These are phyloP conservation scores for Kodamaea ohmeri DNA, from an alignment of 1,139 yeast genomes.

Conservation along the genomic window DNA sequence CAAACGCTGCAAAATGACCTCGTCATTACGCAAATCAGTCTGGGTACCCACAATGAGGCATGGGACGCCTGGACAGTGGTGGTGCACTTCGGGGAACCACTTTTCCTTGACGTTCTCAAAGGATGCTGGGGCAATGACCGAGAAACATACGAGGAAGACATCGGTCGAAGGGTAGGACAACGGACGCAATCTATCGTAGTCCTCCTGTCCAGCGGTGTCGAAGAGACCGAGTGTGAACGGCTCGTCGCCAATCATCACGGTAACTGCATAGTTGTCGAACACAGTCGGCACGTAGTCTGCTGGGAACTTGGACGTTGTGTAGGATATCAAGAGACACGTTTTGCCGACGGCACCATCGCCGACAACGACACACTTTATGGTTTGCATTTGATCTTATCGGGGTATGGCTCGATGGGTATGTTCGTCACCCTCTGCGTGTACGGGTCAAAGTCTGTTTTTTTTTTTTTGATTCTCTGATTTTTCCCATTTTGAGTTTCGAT, in stretches of 20 bases:
- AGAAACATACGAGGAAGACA: constrained; percentile 90
- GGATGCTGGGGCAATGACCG: constrained; percentile 95
- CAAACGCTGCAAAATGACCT: constrained; percentile 81
- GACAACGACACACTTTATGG: constrained; percentile 93
- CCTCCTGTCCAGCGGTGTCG: constrained; percentile 99
- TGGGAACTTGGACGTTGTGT: constrained; percentile 92
- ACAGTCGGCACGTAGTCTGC: constrained; percentile 95
- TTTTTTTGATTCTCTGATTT: constrained; percentile 10
- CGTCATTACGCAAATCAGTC: constrained; percentile 90
- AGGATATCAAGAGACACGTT: constrained; percentile 57
- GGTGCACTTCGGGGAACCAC: constrained; percentile 98
- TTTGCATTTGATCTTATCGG: constrained; percentile 52
- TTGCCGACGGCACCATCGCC: constrained; percentile 98
- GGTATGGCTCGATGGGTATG: background rate
- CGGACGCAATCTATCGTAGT: constrained; percentile 95
- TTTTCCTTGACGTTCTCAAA: constrained; percentile 96
- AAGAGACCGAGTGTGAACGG: constrained; percentile 94
- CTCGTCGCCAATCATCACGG: constrained; percentile 98
- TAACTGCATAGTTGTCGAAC: constrained; percentile 95
- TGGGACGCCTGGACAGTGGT: constrained; percentile 97
- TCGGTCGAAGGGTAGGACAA: constrained; percentile 95
- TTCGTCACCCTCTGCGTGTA: constrained; percentile 6
- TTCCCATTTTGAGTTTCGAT: constrained; percentile 7
- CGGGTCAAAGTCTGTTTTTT: constrained; percentile 7
- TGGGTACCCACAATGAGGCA: constrained; percentile 96